Evolutionary conservation across 495 filamentous ascomycete species (phyloP), one percentile per base, ranked within the genome.

Genomic region (Penicillium paradoxum): DNA sequence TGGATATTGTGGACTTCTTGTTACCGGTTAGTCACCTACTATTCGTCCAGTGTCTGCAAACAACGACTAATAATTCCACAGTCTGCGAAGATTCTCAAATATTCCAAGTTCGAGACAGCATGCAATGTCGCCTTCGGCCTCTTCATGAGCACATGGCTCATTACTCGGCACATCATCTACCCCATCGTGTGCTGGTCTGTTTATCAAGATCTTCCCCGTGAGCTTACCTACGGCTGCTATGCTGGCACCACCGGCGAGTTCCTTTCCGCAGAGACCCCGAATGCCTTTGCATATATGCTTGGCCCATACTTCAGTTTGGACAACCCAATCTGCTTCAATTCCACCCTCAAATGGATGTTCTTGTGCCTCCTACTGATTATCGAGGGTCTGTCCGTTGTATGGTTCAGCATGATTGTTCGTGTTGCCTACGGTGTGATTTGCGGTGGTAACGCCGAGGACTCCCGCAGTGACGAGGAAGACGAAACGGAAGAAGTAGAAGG

Each of bases 61-160:
- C 41, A 36, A 25, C 54, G 56, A 56, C 54, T 39, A 37, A 22
- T 51, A 15, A 6, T 13, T 15, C 7, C 21, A 46, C 51, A 97
- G 92, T 65, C 84, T n/a, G 93, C 93, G 39, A 98, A 98, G 69
- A 86, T 93, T 54, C 81, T 97, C 55, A 96, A 95, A 68, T 98
- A 98, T 65, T 67, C 93, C 14, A 83, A 85, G 47, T 89, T 75
- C 70, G 79, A 84, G 45, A 82, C 67, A 10, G 69, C 85, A 54
- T 96, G 91, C 80, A 91, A 97, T 62, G 69, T 83, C 50, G 81
- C 83, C 37, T 98, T 97, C 62, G 95, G 82, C 33, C 58, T 95
- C 34, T 96, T 98, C 73, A 85, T 97, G 72, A 56, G 88, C 18
- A 81, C 81, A 46, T 98, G 93, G 93, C 75, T 97, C 55, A 58